Evolutionary conservation across 441 rosid species (phyloP), one percentile per base, ranked within the genome.

Genomic region (Brassica hybrid): DNA sequence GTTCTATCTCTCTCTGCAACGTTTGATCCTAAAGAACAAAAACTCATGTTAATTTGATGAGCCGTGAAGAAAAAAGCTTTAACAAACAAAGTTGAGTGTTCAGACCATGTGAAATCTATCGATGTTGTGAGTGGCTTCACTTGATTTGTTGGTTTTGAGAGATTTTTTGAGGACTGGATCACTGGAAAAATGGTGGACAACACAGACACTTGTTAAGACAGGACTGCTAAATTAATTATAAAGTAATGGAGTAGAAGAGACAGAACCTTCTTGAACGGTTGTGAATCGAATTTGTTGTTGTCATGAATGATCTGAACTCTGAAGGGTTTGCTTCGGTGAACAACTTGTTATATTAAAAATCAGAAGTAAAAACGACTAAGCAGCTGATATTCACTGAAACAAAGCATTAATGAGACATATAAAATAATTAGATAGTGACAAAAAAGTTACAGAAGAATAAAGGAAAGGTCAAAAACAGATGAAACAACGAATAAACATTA

Each of bases 231-330:
- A 61, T 23, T 10, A 72, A 34, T 69, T 11, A 64, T 3, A 21
- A 52, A 48, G 6, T 27, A 6, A 67, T n/a, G 72, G 72, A 16
- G 75, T 71, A 80, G 56, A 67, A 73, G 64, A 64, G 38, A 67
- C 45, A n/a, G n/a, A n/a, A 86, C 96, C 89, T 88, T 65, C 69
- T 69, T 56, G 87, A 87, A 58, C 88, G 87, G 70, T 78, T 79
- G 66, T 88, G 97, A 60, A 66, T 78, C 41, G 87, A 77, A 79
- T 80, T 71, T 82, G 71, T 72, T 72, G 66, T 65, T 69, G 84
- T 85, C 74, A 85, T 88, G 85, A 82, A 84, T 78, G 80, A 6
- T 85, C 85, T 75, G 14, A 74, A 76, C 9, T 85, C 85, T 75
- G 14, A 74, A 76, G 74, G 54, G 30, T 58, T 34, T 43, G 65